Conservation (phyloP, 306 rosid species). For the Fragaria nilgerrensis region DNA sequence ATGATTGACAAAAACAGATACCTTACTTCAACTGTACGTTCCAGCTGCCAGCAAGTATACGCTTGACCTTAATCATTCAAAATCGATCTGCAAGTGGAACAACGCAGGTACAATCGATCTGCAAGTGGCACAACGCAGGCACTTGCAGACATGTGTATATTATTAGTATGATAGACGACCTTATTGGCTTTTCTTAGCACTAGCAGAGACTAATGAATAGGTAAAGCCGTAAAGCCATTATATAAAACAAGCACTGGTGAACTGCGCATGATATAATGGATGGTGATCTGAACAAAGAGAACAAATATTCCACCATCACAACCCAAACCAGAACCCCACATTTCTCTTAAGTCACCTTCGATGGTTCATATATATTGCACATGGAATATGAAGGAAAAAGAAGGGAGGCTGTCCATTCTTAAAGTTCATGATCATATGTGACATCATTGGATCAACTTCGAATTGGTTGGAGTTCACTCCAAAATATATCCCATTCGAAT, state of each 20-base stretch:
- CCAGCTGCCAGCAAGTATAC: too few species aligned
- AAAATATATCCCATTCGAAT: too few species aligned
- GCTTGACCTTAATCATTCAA: too few species aligned
- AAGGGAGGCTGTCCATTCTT: constrained; percentile 2
- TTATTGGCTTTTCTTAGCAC: background rate
- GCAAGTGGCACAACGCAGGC: too few species aligned
- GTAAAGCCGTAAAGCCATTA: background rate
- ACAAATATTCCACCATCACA: background rate
- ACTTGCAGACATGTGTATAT: too few species aligned
- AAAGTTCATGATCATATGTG: background rate
- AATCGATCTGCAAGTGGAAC: too few species aligned
- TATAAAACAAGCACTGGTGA: background rate
- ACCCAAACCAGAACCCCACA: background rate
- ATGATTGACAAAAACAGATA: too few species aligned
- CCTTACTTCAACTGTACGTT: background rate
- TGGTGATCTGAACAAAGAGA: background rate
- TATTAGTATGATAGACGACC: background rate
- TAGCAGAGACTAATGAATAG: background rate
- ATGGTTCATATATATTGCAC: background rate
- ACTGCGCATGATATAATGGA: background rate
- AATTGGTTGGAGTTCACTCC: background rate
- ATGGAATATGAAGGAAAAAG: background rate
- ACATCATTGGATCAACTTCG: background rate
- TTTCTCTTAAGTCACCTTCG: background rate
- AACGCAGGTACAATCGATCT: too few species aligned